These are phyloP conservation scores for Notholithocarpus densiflorus DNA, from an alignment of 306 rosid genomes.

Conservation along the genomic window DNA sequence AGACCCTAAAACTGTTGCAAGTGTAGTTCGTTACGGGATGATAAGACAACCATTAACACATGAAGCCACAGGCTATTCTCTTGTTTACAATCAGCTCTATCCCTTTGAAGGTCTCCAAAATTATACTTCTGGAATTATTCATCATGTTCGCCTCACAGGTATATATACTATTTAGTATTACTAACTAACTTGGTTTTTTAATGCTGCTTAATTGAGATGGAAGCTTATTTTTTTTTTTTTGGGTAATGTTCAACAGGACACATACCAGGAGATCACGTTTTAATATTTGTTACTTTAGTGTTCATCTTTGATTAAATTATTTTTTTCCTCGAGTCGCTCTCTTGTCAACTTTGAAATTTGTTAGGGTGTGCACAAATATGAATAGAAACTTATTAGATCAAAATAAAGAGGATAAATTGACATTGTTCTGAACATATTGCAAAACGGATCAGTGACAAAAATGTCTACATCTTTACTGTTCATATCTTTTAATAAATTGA, in stretches of 20 bases:
- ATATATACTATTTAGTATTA: neutral
- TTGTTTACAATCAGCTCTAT: conserved; percentile 67
- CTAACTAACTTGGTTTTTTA: neutral
- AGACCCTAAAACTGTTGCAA: conserved; percentile 57
- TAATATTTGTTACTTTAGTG: neutral
- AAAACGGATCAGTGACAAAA: neutral
- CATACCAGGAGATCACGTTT: neutral
- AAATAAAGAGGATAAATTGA: neutral
- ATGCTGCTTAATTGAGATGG: neutral
- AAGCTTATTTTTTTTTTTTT: neutral
- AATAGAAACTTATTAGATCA: neutral
- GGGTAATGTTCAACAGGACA: neutral
- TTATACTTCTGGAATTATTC: conserved; percentile 87
- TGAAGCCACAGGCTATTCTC: conserved; percentile 66
- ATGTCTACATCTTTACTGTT: neutral
- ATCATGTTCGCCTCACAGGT: conserved; percentile 81
- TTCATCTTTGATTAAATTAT: neutral
- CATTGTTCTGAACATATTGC: neutral
- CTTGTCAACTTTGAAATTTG: neutral
- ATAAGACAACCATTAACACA: conserved; percentile 33
- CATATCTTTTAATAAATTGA: neutral
- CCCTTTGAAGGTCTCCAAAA: conserved; percentile 82
- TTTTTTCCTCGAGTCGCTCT: neutral
- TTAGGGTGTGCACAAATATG: neutral
- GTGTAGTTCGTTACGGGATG: conserved; percentile 58